phyloP scores from a whole-genome alignment of 2,329 filamentous ascomycete species.

The Gliomastix tumulicola region DNA sequence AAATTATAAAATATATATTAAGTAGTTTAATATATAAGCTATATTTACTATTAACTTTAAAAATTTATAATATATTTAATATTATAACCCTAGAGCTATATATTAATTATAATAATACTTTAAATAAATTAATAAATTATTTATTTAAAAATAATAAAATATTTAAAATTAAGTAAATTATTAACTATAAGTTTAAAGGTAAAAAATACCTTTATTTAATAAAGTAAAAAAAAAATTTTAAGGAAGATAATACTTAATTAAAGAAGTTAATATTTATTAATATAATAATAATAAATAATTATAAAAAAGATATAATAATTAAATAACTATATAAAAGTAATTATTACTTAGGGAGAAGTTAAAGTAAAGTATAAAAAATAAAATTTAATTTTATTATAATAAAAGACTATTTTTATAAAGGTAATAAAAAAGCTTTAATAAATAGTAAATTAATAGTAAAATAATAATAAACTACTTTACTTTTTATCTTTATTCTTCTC shows the following conservation, averaged over 20 bases:
- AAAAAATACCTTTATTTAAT: background rate
- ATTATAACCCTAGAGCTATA: background rate
- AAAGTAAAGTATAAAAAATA: background rate
- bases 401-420: background rate
- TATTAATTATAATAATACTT: background rate
- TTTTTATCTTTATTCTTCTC: background rate
- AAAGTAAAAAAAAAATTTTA: background rate
- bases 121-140: background rate
- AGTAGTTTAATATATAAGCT: too few relatives aligned
- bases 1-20: background rate
- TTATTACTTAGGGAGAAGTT: background rate
- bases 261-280: background rate
- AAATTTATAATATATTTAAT: background rate
- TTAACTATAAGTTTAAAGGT: background rate
- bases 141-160: background rate
- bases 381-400: background rate
- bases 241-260: background rate
- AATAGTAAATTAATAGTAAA: background rate
- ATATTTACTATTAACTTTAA: background rate
- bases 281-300: background rate
- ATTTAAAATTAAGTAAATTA: background rate
- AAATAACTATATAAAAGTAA: background rate
- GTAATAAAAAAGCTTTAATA: too few relatives aligned
- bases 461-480: background rate
- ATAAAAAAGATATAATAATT: background rate